phyloP scores from a whole-genome alignment of 192 early-diverging fungal genomes.

The Lobosporangium transversale region DNA sequence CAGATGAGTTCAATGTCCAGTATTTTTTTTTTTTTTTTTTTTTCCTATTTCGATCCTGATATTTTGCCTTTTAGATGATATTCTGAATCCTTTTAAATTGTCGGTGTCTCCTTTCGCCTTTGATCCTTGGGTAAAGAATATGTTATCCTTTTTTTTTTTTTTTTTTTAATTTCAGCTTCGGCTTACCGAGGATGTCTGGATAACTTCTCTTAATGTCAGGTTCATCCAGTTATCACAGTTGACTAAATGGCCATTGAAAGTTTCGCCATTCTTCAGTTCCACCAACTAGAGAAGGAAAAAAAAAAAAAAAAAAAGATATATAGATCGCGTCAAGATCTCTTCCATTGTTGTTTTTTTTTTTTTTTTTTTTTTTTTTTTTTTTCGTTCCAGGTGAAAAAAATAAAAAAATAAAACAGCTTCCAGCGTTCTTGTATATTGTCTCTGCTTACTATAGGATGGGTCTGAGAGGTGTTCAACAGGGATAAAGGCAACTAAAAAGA shows the following conservation, averaged over 20 bases:
- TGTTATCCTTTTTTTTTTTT: too few species aligned
- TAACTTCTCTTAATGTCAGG: slow-evolving; percentile 92
- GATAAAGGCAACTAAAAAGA: slow-evolving; percentile 85
- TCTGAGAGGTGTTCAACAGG: slow-evolving; percentile 88
- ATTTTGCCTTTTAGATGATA: too few species aligned
- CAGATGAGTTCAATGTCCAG: too few species aligned
- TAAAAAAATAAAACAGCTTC: neutral
- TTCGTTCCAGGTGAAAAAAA: neutral
- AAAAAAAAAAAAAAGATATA: slow-evolving; percentile 8
- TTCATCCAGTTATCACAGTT: slow-evolving; percentile 99
- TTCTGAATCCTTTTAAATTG: too few species aligned
- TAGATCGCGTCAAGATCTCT: neutral
- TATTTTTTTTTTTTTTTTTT: too few species aligned
- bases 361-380: slow-evolving; percentile 1
- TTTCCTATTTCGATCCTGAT: too few species aligned
- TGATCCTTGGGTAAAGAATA: too few species aligned
- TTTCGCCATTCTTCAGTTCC: slow-evolving; percentile 98
- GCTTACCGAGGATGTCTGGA: slow-evolving; percentile 86
- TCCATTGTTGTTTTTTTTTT: neutral
- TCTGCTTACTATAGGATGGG: slow-evolving; percentile 78
- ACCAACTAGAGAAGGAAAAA: slow-evolving; percentile 67
- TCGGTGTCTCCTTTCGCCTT: too few species aligned
- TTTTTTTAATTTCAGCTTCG: too few species aligned
- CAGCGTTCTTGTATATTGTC: neutral
- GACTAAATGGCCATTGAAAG: slow-evolving; percentile 97